A percentile compares a stretch with the other conserved stretches of the same genome.
These are phyloP conservation scores for Syncephalastrum contaminatum DNA, from an alignment of 371 early-diverging fungal genomes.

Conservation along the genomic window DNA sequence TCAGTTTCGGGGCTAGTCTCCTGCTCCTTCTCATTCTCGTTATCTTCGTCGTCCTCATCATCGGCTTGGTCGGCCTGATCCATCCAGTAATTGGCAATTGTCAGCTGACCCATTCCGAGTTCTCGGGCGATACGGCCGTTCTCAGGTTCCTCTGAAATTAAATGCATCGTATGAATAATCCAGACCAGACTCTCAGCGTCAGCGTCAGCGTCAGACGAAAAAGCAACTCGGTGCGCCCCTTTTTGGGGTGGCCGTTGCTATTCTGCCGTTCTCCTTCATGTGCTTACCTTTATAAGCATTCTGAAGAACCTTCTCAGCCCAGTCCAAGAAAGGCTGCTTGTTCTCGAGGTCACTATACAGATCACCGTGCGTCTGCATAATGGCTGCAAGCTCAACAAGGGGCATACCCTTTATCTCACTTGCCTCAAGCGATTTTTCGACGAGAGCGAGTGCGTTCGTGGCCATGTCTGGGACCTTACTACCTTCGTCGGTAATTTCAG, in stretches of 20 bases:
- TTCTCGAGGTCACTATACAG: constrained; percentile 20
- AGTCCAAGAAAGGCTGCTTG: constrained; percentile 25
- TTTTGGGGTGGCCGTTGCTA: background rate
- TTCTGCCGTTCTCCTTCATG: background rate
- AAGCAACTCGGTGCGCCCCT: background rate
- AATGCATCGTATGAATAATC: background rate
- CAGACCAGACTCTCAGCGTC: too few relatives aligned
- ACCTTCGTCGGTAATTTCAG: too few relatives aligned
- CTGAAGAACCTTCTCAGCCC: constrained; percentile 33
- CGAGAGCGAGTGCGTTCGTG: too few relatives aligned
- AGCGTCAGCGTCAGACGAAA: background rate
- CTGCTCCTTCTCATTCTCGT: constrained; percentile 22
- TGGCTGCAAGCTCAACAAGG: constrained; percentile 30
- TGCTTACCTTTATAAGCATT: constrained; percentile 26
- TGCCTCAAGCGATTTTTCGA: too few relatives aligned
- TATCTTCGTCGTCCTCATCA: constrained; percentile 27
- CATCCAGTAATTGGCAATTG: constrained; percentile 38
- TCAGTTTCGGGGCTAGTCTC: constrained; percentile 25
- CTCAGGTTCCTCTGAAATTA: constrained; percentile 25
- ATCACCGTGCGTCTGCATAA: constrained; percentile 34
- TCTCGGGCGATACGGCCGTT: constrained; percentile 32
- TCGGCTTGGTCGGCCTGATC: constrained; percentile 28
- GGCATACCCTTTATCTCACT: background rate
- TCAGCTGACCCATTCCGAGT: constrained; percentile 36
- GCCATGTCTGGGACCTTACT: too few relatives aligned